Evolutionary conservation across 805 yeast species (phyloP).

Genomic region (Zygosaccharomyces bailii): DNA sequence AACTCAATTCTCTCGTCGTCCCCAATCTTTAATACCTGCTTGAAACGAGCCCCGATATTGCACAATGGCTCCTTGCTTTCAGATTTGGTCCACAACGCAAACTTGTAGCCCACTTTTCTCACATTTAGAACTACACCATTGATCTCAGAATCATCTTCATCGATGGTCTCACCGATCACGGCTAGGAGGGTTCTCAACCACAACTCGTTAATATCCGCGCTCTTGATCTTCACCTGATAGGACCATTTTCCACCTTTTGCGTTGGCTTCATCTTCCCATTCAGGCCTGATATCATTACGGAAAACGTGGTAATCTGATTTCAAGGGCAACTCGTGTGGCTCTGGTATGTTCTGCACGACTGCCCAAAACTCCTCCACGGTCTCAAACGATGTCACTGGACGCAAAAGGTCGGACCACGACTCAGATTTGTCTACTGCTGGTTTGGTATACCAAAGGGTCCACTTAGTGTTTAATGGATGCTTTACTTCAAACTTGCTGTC

Average conservation of each 20-base stretch:
- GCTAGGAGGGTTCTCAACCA: slow-evolving; percentile 90
- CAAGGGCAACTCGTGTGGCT: slow-evolving; percentile 83
- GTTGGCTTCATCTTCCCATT: slow-evolving; percentile 94
- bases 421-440: slow-evolving; percentile 77
- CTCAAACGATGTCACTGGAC: slow-evolving; percentile 85
- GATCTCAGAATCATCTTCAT: slow-evolving; percentile 78
- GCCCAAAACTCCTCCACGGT: slow-evolving; percentile 99
- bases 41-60: slow-evolving; percentile 82
- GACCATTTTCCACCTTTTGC: slow-evolving; percentile 94
- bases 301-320: slow-evolving; percentile 94
- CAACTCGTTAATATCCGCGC: slow-evolving; percentile 71
- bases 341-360: slow-evolving; percentile 87
- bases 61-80: slow-evolving; percentile 60
- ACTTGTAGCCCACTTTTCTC: slow-evolving; percentile 75
- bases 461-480: slow-evolving; percentile 85
- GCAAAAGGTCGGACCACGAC: slow-evolving; percentile 88
- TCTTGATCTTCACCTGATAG: slow-evolving; percentile 63
- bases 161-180: slow-evolving; percentile 92
- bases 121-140: slow-evolving; percentile 91
- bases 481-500: slow-evolving; percentile 37
- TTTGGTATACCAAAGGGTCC: slow-evolving; percentile 98
- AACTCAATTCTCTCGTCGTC: slow-evolving; percentile 80
- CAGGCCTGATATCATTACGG: slow-evolving; percentile 91
- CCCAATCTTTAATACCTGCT: slow-evolving; percentile 72
- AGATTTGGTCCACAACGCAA: slow-evolving; percentile 92